These are phyloP conservation scores for Francoa sonchifolia DNA, from an alignment of 441 rosid genomes.

Conservation along the genomic window DNA sequence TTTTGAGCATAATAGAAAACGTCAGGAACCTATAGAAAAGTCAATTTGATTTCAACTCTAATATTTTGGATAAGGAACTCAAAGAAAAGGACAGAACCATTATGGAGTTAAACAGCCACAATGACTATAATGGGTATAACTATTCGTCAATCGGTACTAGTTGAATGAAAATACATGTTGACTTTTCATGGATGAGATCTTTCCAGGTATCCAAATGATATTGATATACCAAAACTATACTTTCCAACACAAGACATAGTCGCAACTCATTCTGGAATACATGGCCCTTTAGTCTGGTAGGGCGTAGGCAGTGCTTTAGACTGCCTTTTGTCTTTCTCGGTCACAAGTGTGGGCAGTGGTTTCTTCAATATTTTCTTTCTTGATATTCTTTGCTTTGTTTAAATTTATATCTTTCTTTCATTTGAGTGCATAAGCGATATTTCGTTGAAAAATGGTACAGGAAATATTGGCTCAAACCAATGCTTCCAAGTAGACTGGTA, in stretches of 20 bases:
- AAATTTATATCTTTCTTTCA: neutral
- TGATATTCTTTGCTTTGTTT: neutral
- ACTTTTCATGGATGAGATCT: no score
- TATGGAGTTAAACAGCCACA: neutral
- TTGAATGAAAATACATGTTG: neutral
- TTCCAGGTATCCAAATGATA: no score
- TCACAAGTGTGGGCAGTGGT: no score
- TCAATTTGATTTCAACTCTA: constrained; percentile 1
- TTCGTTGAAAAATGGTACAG: neutral
- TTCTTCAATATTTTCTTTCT: neutral
- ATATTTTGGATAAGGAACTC: neutral
- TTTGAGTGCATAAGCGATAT: neutral
- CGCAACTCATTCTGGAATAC: neutral
- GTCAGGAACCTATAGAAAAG: constrained; percentile 42
- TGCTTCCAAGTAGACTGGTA: no score
- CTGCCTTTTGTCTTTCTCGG: neutral
- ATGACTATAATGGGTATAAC: no score
- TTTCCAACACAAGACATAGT: neutral
- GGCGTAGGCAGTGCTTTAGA: neutral
- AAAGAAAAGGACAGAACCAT: neutral
- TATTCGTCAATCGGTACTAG: neutral
- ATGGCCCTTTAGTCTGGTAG: neutral
- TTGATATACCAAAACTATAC: constrained; percentile 3
- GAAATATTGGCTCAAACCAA: neutral
- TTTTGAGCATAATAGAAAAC: constrained; percentile 66